Base-by-base conservation (phyloP, 176 grass and related monocot genomes). In the Chloris gayana region DNA sequence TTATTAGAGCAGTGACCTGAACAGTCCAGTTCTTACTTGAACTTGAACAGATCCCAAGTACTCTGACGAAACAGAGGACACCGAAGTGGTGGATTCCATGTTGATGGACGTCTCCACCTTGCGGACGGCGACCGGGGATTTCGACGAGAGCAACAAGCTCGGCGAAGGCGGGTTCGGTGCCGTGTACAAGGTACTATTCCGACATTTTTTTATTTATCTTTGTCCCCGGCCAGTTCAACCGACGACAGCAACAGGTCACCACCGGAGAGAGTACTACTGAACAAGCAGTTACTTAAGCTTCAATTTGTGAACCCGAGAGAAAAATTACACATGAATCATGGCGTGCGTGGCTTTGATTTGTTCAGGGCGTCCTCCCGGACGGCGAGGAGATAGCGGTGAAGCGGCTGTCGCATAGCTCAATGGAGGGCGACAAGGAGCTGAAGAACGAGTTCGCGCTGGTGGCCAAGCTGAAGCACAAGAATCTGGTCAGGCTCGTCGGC, bases 101-200 rank as follows among this genome's bases (percentile, higher is more conserved):
- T 26, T 80, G n/a, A 84, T 91, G 4, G 80, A 77, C 56, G 44
- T 84, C 37, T 91, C 85, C 7, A 87, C 66, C 32, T 14, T 91
- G 6, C 77, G 81, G 64, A 27, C 63, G 30, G 89, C 85, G 0
- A 91, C 89, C 0, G 32, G 41, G 19, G 72, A 66, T 62, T 91
- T 91, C 19, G 76, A 69, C 2, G 89, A 84, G 32, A 33, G 58
- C 46, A 91, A 87, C 75, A 91, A 77, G 34, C 89, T 91, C 2
- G 89, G 85, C 0, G 53, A 87, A 87, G 88, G 57, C 57, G 57
- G 57, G 57, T 60, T 60, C 5, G 57, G 57, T 3, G 10, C 78
- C 13, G 89, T 88, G 57, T 91, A 91, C 77, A 81, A 85, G 85
- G 89, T 84, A 56, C 11, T 50, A 39, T n/a, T n/a, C n/a, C n/a